Percentiles rank a stretch among this genome's conserved stretches.
Evolutionary conservation across 2,329 filamentous ascomycete species (phyloP).

Genomic region (Aspergillus versicolor): DNA sequence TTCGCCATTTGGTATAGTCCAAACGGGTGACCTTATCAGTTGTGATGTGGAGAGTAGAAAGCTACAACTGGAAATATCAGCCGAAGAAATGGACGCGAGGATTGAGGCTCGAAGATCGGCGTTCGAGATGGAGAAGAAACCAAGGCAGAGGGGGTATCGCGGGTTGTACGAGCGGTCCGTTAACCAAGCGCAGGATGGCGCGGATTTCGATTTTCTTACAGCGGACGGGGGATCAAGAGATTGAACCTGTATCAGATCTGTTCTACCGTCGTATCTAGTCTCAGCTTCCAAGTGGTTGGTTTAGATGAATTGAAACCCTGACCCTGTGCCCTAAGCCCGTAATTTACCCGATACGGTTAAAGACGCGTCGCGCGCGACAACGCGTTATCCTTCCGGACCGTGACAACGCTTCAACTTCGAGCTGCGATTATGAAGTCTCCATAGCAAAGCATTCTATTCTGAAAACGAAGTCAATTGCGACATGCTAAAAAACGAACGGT

Average conservation of each 20-base stretch:
- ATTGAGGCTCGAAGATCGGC: conserved; percentile 25
- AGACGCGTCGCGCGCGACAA: conserved; percentile 3
- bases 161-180: conserved; percentile 44
- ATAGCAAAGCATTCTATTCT: not conserved
- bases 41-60: conserved; percentile 46
- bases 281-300: not conserved
- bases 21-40: conserved; percentile 49
- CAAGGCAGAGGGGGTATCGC: conserved; percentile 38
- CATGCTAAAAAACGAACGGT: conserved; percentile 8
- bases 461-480: not conserved
- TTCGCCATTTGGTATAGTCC: conserved; percentile 50
- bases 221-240: conserved; percentile 21
- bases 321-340: conserved; percentile 35
- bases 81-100: conserved; percentile 42
- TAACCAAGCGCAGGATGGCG: conserved; percentile 43
- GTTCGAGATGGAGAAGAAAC: not conserved
- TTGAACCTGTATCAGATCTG: not conserved
- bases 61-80: conserved; percentile 43
- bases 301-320: conserved; percentile 16
- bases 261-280: not conserved
- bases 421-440: not conserved
- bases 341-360: conserved; percentile 24
- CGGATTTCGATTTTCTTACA: conserved; percentile 41
- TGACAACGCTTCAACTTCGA: not conserved
- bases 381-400: not conserved